Evolutionary conservation across 106 monocot genomes (phyloP).

Genomic region (Phalaenopsis aphrodite): DNA sequence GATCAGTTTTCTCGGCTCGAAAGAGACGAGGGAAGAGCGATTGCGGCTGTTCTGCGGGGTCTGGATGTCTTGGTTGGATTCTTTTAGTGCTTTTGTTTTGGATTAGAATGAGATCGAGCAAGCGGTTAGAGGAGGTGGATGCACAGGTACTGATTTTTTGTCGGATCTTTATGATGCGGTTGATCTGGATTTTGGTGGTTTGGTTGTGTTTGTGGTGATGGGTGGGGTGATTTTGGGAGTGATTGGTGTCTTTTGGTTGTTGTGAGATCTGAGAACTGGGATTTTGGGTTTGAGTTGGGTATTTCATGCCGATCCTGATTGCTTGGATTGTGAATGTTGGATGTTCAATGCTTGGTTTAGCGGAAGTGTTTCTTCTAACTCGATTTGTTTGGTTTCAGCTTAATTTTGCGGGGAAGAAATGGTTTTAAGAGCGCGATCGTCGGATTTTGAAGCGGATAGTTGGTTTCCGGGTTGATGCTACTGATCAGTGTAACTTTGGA

Average conservation of each 20-base stretch:
- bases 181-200: neutral
- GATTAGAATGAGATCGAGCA: constrained; percentile 5
- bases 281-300: neutral
- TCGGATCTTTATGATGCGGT: neutral
- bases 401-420: neutral
- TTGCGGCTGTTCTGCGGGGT: neutral
- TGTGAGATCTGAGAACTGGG: neutral
- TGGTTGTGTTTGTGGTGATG: neutral
- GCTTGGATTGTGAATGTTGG: constrained; percentile 1
- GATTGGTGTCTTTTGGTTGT: neutral
- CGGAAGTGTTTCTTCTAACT: neutral
- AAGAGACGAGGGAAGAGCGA: neutral
- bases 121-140: neutral
- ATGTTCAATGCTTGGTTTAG: neutral
- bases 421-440: neutral
- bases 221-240: neutral
- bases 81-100: neutral
- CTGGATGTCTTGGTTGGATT: neutral
- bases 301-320: neutral
- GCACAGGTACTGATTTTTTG: neutral
- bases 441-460: neutral
- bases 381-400: neutral
- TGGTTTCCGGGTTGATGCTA: neutral
- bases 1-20: neutral
- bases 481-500: neutral